Conservation (phyloP, 257 asterid species). For the Solanum microdontum region DNA sequence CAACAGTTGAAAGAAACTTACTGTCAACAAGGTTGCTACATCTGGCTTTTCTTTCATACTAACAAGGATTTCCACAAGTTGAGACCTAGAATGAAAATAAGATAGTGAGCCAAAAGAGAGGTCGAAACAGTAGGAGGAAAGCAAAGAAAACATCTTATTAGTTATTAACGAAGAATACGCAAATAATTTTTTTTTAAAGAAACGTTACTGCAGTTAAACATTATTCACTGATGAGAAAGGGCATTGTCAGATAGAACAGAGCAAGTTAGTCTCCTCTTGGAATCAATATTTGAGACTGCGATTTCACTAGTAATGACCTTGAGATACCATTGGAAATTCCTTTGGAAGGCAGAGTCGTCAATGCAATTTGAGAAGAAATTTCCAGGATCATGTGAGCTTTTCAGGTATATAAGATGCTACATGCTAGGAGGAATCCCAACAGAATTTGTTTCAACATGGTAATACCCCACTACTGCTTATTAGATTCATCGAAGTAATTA, state of each 20-base stretch:
- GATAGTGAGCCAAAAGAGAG: neutral
- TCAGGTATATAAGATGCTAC: neutral
- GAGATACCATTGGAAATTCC: neutral
- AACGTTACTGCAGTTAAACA: neutral
- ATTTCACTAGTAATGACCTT: neutral
- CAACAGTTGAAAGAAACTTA: slow-evolving; percentile 14
- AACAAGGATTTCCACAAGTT: slow-evolving; percentile 78
- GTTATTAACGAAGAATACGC: neutral
- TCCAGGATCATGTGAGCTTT: neutral
- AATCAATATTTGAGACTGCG: neutral
- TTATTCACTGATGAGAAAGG: neutral
- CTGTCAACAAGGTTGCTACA: slow-evolving; percentile 76
- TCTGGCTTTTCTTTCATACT: slow-evolving; percentile 94
- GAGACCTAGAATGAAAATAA: slow-evolving; percentile 22
- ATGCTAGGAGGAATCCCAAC: neutral
- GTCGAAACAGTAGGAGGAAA: neutral
- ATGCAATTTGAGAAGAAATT: neutral
- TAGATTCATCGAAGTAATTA: neutral
- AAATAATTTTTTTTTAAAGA: neutral
- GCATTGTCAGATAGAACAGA: neutral
- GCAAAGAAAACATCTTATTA: neutral
- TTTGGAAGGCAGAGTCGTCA: neutral
- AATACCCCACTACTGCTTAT: neutral
- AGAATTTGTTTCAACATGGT: neutral
- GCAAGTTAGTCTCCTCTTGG: neutral